A percentile compares a stretch with the other conserved stretches of the same genome.
Conservation (phyloP, 768 basidiomycete genomes). For the Hygrophoropsis aurantiaca region DNA sequence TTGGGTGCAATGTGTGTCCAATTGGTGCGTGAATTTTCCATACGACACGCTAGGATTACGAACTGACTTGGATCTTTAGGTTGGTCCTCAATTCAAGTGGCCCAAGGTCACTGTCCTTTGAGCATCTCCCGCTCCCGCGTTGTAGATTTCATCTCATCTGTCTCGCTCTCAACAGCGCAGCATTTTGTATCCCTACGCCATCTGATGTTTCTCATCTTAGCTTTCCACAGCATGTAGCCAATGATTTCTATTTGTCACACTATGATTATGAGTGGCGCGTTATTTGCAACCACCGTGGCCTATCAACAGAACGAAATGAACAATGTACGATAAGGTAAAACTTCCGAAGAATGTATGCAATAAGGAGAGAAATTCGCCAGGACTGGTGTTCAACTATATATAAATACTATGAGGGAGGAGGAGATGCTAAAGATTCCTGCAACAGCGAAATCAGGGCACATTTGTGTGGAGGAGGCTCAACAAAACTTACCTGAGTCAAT, state of each 20-base stretch:
- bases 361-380: too few species aligned
- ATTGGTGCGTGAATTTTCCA: slow-evolving; percentile 47
- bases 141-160: slow-evolving; percentile 6
- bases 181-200: slow-evolving; percentile 21
- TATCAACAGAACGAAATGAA: slow-evolving; percentile 10
- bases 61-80: slow-evolving; percentile 28
- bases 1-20: slow-evolving; percentile 84
- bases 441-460: slow-evolving; percentile 27
- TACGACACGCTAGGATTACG: not conserved
- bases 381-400: too few species aligned
- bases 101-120: slow-evolving; percentile 52
- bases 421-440: slow-evolving; percentile 68
- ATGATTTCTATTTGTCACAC: not conserved
- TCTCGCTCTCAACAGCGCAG: slow-evolving; percentile 41
- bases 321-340: slow-evolving; percentile 24
- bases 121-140: not conserved
- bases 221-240: slow-evolving; percentile 39
- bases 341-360: slow-evolving; percentile 12
- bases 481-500: slow-evolving; percentile 54
- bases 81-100: slow-evolving; percentile 58
- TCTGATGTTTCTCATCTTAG: slow-evolving; percentile 21
- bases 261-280: slow-evolving; percentile 3
- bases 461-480: slow-evolving; percentile 8
- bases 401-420: too few species aligned
- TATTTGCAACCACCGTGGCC: slow-evolving; percentile 3